Evolutionary conservation across 75 land plant genomes (phyloP).

Genomic region (Chamaecyparis obtusa): DNA sequence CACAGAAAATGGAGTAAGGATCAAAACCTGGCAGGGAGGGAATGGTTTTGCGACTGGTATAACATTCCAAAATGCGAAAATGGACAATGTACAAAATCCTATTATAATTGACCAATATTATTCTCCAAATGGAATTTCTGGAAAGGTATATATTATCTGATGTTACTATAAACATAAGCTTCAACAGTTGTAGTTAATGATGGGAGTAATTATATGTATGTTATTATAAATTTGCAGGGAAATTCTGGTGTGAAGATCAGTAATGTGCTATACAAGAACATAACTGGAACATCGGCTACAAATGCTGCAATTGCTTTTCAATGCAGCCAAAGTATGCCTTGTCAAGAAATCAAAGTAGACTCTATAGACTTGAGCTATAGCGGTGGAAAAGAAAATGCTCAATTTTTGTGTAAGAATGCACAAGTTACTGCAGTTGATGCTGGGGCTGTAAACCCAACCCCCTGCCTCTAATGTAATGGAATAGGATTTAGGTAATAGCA

Average conservation of each 20-base stretch:
- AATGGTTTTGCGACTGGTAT: no score
- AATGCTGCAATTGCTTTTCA: slow-evolving; percentile 51
- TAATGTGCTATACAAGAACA: slow-evolving; percentile 41
- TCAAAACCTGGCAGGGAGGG: no score
- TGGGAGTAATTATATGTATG: no score
- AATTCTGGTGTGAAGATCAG: slow-evolving; percentile 53
- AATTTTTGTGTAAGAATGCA: slow-evolving; percentile 25
- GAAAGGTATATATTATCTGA: no score
- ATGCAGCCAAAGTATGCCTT: slow-evolving; percentile 57
- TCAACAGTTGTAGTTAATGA: no score
- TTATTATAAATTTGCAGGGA: background rate
- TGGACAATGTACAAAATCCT: no score
- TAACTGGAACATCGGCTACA: slow-evolving; percentile 62
- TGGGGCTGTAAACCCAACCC: background rate
- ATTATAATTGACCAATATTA: no score
- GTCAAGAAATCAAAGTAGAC: slow-evolving; percentile 42
- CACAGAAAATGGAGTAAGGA: no score
- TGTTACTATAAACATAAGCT: no score
- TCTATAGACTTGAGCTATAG: slow-evolving; percentile 27
- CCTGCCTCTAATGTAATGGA: background rate
- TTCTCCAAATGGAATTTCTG: no score
- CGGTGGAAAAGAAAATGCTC: slow-evolving; percentile 6
- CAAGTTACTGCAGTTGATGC: slow-evolving; percentile 17
- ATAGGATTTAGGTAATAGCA: no score
- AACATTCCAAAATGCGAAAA: no score